phyloP scores from a whole-genome alignment of 768 basidiomycete species.

The Lentinus tigrinus region DNA sequence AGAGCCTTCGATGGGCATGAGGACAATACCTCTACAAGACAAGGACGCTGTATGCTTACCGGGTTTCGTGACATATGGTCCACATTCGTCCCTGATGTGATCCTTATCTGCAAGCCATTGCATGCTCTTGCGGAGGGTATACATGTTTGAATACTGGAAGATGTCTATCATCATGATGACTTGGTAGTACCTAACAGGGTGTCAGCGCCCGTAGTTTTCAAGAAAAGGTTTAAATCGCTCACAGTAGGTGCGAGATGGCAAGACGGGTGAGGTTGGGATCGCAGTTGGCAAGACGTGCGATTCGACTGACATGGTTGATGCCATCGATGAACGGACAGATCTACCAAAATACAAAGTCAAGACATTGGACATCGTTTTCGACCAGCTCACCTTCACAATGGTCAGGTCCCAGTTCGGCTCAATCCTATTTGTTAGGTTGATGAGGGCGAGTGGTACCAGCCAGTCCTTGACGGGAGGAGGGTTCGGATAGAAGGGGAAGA shows the following conservation, averaged over 20 bases:
- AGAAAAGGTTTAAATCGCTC: conserved; percentile 31
- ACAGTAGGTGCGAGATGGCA: conserved; percentile 92
- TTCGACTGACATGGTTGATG: conserved; percentile 85
- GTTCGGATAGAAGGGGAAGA: conserved; percentile 96
- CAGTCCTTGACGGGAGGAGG: conserved; percentile 88
- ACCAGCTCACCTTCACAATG: conserved; percentile 65
- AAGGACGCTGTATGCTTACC: conserved; percentile 39
- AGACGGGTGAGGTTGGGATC: conserved; percentile 79
- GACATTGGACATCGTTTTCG: background rate
- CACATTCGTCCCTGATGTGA: conserved; percentile 88
- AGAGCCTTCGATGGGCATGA: conserved; percentile 39
- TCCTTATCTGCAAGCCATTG: conserved; percentile 84
- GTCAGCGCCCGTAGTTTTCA: background rate
- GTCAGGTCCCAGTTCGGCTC: conserved; percentile 98
- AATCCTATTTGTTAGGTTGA: conserved; percentile 75
- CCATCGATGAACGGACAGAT: conserved; percentile 86
- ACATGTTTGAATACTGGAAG: conserved; percentile 98
- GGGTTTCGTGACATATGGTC: conserved; percentile 82
- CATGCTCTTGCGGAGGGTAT: conserved; percentile 83
- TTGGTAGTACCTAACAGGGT: conserved; percentile 76
- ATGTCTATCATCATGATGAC: conserved; percentile 96
- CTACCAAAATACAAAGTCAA: conserved; percentile 33
- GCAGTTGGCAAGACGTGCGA: conserved; percentile 89
- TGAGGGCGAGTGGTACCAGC: conserved; percentile 91
- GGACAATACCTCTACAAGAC: background rate